phyloP scores from a whole-genome alignment of 2,329 filamentous ascomycete genomes.

The Hymenoscyphus linearis region DNA sequence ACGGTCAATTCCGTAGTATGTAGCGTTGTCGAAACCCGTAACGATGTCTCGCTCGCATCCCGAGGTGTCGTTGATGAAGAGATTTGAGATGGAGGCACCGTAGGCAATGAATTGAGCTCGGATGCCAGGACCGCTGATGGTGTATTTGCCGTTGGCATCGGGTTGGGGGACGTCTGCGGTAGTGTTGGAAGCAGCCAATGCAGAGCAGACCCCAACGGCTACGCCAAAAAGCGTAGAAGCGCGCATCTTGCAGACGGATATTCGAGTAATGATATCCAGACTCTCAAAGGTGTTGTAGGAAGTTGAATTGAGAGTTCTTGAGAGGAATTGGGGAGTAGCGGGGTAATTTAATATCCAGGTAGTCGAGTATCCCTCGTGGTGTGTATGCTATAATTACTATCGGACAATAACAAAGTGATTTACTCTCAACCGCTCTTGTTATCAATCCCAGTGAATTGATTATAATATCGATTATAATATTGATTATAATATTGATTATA shows the following conservation, averaged over 20 bases:
- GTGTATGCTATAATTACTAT: neutral
- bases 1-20: slow-evolving; percentile 58
- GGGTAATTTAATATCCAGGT: neutral
- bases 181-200: slow-evolving; percentile 19
- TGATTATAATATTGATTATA: too few relatives aligned
- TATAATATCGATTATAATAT: too few relatives aligned
- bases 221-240: slow-evolving; percentile 11
- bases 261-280: neutral
- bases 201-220: slow-evolving; percentile 10
- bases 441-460: neutral
- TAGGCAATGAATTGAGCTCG: slow-evolving; percentile 67
- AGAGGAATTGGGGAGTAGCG: neutral
- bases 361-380: neutral
- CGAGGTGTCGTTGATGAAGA: slow-evolving; percentile 64
- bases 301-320: neutral
- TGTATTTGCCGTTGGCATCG: slow-evolving; percentile 64
- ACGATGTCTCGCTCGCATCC: slow-evolving; percentile 67
- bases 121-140: slow-evolving; percentile 62
- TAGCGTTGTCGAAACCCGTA: slow-evolving; percentile 70
- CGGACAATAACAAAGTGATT: neutral
- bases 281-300: neutral
- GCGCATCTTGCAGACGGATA: slow-evolving; percentile 18
- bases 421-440: neutral
- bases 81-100: slow-evolving; percentile 66
- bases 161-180: slow-evolving; percentile 32